Conservation (phyloP, 2,329 filamentous ascomycete genomes). For the Verticillium dahliae region DNA sequence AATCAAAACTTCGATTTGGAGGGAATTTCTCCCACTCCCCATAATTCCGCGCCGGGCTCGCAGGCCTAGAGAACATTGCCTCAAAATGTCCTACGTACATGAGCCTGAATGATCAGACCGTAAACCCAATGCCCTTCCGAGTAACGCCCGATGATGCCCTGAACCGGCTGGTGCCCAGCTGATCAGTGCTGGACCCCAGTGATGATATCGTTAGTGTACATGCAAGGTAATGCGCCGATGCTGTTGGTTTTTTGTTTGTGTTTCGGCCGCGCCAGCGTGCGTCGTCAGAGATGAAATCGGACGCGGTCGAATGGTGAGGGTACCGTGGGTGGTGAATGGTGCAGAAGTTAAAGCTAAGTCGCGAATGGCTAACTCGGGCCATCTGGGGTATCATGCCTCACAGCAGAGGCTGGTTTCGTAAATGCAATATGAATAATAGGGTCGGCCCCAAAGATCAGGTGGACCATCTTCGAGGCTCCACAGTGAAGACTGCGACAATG, state of each 20-base stretch:
- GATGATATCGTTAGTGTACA: constrained; percentile 2
- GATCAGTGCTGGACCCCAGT: not conserved
- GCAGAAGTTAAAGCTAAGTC: not conserved
- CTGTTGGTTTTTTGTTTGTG: not conserved
- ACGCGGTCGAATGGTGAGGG: not conserved
- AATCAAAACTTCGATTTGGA: not conserved
- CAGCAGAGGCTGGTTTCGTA: not conserved
- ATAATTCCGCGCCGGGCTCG: not conserved
- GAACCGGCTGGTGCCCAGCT: not conserved
- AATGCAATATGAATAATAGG: not conserved
- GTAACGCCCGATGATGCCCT: constrained; percentile 2
- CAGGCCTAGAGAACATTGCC: not conserved
- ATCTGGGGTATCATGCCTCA: constrained; percentile 4
- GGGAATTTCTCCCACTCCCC: not conserved
- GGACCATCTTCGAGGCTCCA: not conserved
- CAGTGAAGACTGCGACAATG: not conserved
- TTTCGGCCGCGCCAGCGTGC: not conserved
- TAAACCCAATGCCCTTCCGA: not conserved
- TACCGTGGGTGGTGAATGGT: not conserved
- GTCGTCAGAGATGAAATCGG: not conserved
- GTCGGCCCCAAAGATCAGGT: not conserved
- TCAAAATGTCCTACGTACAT: not conserved
- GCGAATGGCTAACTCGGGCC: not conserved
- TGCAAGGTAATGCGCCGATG: not conserved
- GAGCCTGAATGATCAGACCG: not conserved